A percentile compares a stretch with the other conserved stretches of the same genome.
Evolutionary conservation across 306 rosid genomes (phyloP).

Genomic region (Biancaea sappan): DNA sequence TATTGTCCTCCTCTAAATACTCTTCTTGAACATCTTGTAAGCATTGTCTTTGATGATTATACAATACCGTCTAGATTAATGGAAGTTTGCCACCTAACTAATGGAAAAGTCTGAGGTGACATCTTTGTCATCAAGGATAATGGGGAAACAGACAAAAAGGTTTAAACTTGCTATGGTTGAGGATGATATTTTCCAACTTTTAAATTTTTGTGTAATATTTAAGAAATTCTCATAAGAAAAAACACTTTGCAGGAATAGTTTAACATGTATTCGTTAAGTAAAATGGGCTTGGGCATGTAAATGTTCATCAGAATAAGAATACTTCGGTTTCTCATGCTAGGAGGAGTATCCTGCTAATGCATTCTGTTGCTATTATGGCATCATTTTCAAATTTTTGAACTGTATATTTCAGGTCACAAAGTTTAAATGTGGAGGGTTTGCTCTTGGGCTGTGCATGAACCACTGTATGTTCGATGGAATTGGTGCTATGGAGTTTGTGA

Average conservation of each 20-base stretch:
- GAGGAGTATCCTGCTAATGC: neutral
- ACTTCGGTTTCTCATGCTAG: neutral
- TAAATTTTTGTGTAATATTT: too few species aligned
- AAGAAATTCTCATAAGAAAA: neutral
- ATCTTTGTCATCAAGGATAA: too few species aligned
- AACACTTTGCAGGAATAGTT: neutral
- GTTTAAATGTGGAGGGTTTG: conserved; percentile 86
- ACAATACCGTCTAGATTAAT: too few species aligned
- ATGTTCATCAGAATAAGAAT: neutral
- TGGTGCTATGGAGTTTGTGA: conserved; percentile 79
- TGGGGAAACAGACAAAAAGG: too few species aligned
- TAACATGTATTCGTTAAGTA: neutral
- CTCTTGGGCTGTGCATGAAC: conserved; percentile 73
- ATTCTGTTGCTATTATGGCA: neutral
- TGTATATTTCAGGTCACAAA: conserved; percentile 65
- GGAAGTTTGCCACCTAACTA: too few species aligned
- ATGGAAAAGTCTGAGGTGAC: too few species aligned
- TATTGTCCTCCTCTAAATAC: too few species aligned
- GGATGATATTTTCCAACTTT: too few species aligned
- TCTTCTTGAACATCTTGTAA: too few species aligned
- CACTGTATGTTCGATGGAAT: conserved; percentile 90
- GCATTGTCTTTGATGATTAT: too few species aligned
- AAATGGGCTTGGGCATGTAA: neutral
- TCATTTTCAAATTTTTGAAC: too few species aligned
- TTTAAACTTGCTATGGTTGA: too few species aligned